Conservation (phyloP, 23 red algal species). For the Agarophyton chilense region DNA sequence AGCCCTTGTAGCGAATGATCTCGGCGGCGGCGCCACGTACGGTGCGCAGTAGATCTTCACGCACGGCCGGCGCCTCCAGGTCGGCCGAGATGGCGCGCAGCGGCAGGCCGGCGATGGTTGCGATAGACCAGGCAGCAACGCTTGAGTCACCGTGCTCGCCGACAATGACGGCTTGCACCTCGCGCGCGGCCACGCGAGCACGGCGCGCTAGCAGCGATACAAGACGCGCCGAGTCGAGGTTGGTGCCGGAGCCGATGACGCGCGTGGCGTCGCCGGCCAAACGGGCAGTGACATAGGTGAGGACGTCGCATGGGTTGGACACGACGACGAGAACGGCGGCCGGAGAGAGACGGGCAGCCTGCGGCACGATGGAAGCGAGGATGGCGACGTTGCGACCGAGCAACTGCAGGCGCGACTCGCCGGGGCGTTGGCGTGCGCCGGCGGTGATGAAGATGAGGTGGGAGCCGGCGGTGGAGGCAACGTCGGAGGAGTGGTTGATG, state of each 20-base stretch:
- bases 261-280: slow-evolving; percentile 49
- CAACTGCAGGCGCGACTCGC: slow-evolving; percentile 65
- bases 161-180: slow-evolving; percentile 58
- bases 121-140: slow-evolving; percentile 51
- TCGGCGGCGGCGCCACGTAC: slow-evolving; percentile 47
- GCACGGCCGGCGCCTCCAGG: not conserved
- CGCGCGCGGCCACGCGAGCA: slow-evolving; percentile 31
- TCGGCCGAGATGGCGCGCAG: slow-evolving; percentile 30
- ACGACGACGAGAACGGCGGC: slow-evolving; percentile 57
- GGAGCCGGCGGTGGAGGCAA: slow-evolving; percentile 2
- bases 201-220: slow-evolving; percentile 10
- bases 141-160: slow-evolving; percentile 77
- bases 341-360: slow-evolving; percentile 38
- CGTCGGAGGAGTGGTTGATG: not conserved
- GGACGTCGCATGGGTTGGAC: slow-evolving; percentile 59
- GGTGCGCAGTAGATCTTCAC: not conserved
- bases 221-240: slow-evolving; percentile 66
- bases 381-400: slow-evolving; percentile 67
- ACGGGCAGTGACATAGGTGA: slow-evolving; percentile 53
- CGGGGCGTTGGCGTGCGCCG: slow-evolving; percentile 58
- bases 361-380: slow-evolving; percentile 45
- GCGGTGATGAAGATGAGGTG: slow-evolving; percentile 69
- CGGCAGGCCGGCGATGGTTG: slow-evolving; percentile 45
- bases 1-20: slow-evolving; percentile 60
- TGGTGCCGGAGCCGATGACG: slow-evolving; percentile 69